Evolutionary conservation across 768 basidiomycete species (phyloP), one percentile per base, ranked within the genome.

Genomic region (Rhizopogon vinicolor): DNA sequence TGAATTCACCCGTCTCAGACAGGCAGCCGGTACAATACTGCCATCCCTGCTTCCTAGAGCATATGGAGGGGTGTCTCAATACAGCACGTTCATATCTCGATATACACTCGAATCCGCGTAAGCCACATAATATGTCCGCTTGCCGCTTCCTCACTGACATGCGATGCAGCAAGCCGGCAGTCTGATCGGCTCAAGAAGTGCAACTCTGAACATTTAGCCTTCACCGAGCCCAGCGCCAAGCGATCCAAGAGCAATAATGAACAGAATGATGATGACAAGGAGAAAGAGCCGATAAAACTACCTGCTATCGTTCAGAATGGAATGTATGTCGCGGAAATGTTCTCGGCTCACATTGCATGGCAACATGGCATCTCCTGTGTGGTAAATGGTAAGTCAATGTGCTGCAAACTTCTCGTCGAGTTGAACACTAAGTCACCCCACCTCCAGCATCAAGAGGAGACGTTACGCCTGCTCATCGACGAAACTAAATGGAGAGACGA

Each of bases 401-500:
- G 8, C 22, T 28, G 5, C 46, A 46, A n/a, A 19, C 44, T 2
- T 22, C 22, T 52, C 28, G 4, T 31, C 41, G n/a, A 52, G 13
- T 7, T 44, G 5, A 35, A 33, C 6, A 2, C n/a, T n/a, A 94
- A 92, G 64, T 78, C 80, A 0, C 79, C 86, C 0, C 72, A 74
- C 50, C 68, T 89, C 9, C 46, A 65, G 25, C 65, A 72, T 10
- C 76, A 86, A 7, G 82, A 87, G 59, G 84, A 88, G n/a, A 78
- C 79, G 10, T 70, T 98, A 22, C 76, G 78, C 9, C 75, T 74
- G 7, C 74, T 98, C 10, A 75, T 99, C 33, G 93, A 98, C 58
- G 89, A 93, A 45, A 86, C 85, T 7, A 74, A 87, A 45, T 97
- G 94, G 84, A 76, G 94, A n/a, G 96, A 98, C 64, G 85, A 89